Evolutionary conservation across 805 yeast genomes (phyloP), one percentile per base, ranked within the genome.

Genomic region (Metschnikowia similis): DNA sequence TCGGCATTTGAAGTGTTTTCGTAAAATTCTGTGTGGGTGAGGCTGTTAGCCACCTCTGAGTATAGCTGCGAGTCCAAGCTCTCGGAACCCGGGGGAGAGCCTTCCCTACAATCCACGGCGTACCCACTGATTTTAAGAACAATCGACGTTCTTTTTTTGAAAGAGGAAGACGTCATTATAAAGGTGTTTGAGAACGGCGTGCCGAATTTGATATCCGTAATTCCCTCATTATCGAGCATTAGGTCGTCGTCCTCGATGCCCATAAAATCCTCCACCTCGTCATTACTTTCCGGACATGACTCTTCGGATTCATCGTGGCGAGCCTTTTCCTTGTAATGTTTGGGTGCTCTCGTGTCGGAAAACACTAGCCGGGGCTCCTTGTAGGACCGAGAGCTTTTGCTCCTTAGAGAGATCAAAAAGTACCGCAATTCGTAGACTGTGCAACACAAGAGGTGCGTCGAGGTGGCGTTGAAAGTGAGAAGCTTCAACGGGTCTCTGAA

Each of bases 401-500:
- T 75, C 32, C 77, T 72, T 11, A 91, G 71, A 42, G 85, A 81
- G 16, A 92, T 85, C 3, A 87, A 82, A 62, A 92, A 72, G 63
- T 89, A 87, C 41, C 97, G 66, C 8, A 91, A 81, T 61, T 90
- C 96, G 62, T 88, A 67, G 1, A 80, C 81, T 0, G 94, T 87
- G 16, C 92, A 82, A 57, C 95, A 89, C 3, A 90, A 73, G 32
- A 91, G 58, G 57, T 85, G 85, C 3, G 80, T 69, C 0, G 89
- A 87, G 48, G 85, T 84, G 1, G 81, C 72, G 4, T 95, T 87
- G 64, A 91, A 88, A 44, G 82, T 79, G 8, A 91, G 66, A 2
- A 85, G 74, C 55, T 85, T 85, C 36, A 91, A 81, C 1, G 96
- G 95, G 64, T 92, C 97, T 30, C 88, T 69, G 65, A 89, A 89